Conservation (phyloP, 2,329 filamentous ascomycete genomes). For the Aspergillus texensis region DNA sequence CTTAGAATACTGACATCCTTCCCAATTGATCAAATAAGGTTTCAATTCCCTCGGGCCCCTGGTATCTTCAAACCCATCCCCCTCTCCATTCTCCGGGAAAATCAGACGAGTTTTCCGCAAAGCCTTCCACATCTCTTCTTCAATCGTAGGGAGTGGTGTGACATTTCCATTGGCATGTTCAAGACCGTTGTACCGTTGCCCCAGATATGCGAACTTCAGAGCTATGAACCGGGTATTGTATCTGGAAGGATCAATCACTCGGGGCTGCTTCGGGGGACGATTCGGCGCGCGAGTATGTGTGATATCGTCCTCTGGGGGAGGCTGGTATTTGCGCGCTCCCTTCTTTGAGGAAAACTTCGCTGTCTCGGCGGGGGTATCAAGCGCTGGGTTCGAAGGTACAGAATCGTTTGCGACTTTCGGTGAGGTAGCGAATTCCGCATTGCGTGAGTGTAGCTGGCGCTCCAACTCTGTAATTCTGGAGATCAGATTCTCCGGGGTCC, state of each 20-base stretch:
- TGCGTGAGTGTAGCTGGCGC: constrained; percentile 60
- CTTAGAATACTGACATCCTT: constrained; percentile 88
- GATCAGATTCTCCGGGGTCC: constrained; percentile 70
- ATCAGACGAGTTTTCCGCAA: constrained; percentile 81
- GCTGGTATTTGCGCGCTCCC: constrained; percentile 18
- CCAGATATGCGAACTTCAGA: constrained; percentile 90
- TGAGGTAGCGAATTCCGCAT: constrained; percentile 34
- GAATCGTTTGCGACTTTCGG: constrained; percentile 5
- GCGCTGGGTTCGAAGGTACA: constrained; percentile 6
- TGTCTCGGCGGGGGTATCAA: background rate
- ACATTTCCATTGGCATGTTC: constrained; percentile 77
- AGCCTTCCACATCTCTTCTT: constrained; percentile 92
- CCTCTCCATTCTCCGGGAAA: constrained; percentile 61
- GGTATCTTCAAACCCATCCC: constrained; percentile 38
- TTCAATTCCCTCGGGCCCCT: constrained; percentile 43
- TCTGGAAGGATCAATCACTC: constrained; percentile 73
- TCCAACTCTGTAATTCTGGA: constrained; percentile 70
- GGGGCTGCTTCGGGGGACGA: constrained; percentile 46
- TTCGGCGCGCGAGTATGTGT: constrained; percentile 24
- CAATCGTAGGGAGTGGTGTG: constrained; percentile 76
- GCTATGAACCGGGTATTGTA: constrained; percentile 86
- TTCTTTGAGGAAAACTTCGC: constrained; percentile 10
- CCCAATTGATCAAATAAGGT: constrained; percentile 67
- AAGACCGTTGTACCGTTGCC: constrained; percentile 88
- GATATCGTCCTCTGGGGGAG: constrained; percentile 26